Percentiles rank a stretch among this genome's conserved stretches.
These are phyloP conservation scores for Serendipita sp. DNA, from an alignment of 768 basidiomycete genomes.

Conservation along the genomic window DNA sequence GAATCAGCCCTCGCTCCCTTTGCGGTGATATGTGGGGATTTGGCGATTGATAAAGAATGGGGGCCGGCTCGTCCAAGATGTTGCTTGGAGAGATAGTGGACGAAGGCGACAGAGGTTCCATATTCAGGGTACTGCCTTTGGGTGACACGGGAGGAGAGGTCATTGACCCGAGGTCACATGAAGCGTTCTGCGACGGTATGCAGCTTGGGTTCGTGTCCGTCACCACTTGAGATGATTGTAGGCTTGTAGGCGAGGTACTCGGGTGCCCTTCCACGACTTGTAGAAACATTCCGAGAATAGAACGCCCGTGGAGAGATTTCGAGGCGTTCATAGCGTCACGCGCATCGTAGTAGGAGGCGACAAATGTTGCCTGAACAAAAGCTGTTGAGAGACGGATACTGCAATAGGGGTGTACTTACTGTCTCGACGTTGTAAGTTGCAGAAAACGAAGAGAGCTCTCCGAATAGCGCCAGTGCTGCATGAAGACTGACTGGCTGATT, in stretches of 20 bases:
- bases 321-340: constrained; percentile 40
- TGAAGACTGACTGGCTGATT: constrained; percentile 16
- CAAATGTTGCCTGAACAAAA: constrained; percentile 27
- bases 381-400: not conserved
- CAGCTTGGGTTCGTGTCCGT: no score
- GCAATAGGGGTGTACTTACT: not conserved
- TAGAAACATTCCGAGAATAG: constrained; percentile 38
- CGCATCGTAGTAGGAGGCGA: constrained; percentile 54
- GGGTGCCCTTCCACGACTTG: constrained; percentile 17
- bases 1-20: not conserved
- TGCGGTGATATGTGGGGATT: constrained; percentile 12
- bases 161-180: no score
- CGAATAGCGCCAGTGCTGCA: constrained; percentile 20
- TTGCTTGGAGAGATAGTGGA: constrained; percentile 16
- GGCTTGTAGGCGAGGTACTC: no score
- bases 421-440: not conserved
- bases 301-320: constrained; percentile 32
- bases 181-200: no score
- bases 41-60: constrained; percentile 19
- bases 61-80: constrained; percentile 18
- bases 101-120: constrained; percentile 18
- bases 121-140: no score
- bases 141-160: no score
- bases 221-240: no score
- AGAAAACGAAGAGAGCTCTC: constrained; percentile 17